Percentiles rank a stretch among this genome's conserved stretches.
Evolutionary conservation across 257 asterid genomes (phyloP).

Genomic region (Rubia yunnanensis): DNA sequence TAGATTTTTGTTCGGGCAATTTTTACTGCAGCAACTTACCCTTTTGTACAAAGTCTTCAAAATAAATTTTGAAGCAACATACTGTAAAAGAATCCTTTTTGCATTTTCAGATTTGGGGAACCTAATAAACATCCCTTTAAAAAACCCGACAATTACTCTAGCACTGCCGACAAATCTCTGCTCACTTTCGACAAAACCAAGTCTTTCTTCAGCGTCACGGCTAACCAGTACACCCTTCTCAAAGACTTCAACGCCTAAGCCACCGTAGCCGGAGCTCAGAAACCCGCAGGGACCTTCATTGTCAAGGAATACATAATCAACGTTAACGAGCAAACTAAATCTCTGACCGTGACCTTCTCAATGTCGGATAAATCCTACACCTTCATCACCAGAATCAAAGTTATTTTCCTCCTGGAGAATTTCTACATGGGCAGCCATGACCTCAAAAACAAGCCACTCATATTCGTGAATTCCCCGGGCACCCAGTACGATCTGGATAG

Average conservation of each 20-base stretch:
- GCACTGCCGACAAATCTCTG: constrained; percentile 26
- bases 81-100: too few relatives aligned
- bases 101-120: too few relatives aligned
- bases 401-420: neutral
- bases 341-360: neutral
- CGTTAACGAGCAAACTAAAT: neutral
- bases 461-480: neutral
- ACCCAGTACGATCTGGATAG: neutral
- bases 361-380: neutral
- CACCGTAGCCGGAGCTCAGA: neutral
- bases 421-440: constrained; percentile 2
- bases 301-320: constrained; percentile 11
- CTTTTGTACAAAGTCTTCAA: too few relatives aligned
- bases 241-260: constrained; percentile 38
- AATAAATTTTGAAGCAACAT: too few relatives aligned
- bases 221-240: constrained; percentile 29
- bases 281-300: neutral
- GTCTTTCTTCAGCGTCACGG: constrained; percentile 28
- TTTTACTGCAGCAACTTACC: too few relatives aligned
- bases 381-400: neutral
- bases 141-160: too few relatives aligned
- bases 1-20: too few relatives aligned
- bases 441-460: neutral
- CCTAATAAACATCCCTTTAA: too few relatives aligned
- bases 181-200: neutral